A percentile compares a stretch with the other conserved stretches of the same genome.
Conservation (phyloP, 1,284 basidiomycete genomes). For the Macrocystidia cucumis region DNA sequence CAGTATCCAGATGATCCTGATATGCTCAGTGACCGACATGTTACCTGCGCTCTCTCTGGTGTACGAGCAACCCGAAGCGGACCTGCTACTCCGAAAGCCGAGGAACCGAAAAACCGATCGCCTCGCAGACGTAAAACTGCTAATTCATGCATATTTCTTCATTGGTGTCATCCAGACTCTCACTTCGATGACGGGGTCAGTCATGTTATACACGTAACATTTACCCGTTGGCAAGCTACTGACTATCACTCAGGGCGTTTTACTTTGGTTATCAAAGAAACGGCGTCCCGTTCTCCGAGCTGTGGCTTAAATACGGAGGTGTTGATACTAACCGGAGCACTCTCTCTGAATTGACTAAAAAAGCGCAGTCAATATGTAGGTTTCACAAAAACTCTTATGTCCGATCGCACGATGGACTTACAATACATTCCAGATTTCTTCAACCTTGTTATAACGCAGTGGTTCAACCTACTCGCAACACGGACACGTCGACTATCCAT, state of each 20-base stretch:
- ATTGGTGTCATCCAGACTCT: slow-evolving; percentile 43
- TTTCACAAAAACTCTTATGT: slow-evolving; percentile 5
- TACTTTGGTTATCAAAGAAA: slow-evolving; percentile 38
- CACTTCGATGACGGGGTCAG: slow-evolving; percentile 17
- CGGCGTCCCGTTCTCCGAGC: slow-evolving; percentile 43
- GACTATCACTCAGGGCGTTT: slow-evolving; percentile 30
- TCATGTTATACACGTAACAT: slow-evolving; percentile 5
- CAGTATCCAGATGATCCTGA: slow-evolving; percentile 42
- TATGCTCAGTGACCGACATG: slow-evolving; percentile 47
- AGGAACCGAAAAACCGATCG: slow-evolving; percentile 52
- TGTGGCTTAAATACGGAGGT: slow-evolving; percentile 34
- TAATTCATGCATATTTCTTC: slow-evolving; percentile 62
- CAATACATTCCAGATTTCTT: slow-evolving; percentile 31
- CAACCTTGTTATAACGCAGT: slow-evolving; percentile 66
- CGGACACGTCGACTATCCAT: slow-evolving; percentile 38
- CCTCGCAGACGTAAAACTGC: slow-evolving; percentile 39
- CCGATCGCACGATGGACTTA: not conserved
- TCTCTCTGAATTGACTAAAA: slow-evolving; percentile 14
- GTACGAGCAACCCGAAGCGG: slow-evolving; percentile 51
- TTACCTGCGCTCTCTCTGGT: slow-evolving; percentile 48
- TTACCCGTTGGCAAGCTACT: slow-evolving; percentile 14
- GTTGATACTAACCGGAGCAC: slow-evolving; percentile 15
- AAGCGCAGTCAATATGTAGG: slow-evolving; percentile 19
- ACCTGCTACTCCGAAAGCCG: slow-evolving; percentile 53
- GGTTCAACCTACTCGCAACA: slow-evolving; percentile 45